phyloP scores from a whole-genome alignment of 2,329 filamentous ascomycete genomes.

The Penicillium sp. region DNA sequence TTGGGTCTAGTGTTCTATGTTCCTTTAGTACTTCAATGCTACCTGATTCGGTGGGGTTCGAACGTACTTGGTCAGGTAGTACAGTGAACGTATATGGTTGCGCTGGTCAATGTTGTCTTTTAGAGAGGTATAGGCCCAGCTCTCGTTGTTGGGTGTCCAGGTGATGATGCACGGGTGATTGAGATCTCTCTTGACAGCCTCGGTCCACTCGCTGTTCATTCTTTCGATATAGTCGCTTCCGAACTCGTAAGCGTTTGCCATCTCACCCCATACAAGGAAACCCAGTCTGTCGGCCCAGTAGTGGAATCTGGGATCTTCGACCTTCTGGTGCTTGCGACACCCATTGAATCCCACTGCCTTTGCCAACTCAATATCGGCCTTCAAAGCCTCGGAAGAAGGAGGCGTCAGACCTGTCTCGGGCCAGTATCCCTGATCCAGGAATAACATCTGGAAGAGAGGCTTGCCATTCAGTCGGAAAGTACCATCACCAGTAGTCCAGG shows the following conservation, averaged over 20 bases:
- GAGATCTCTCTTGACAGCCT: slow-evolving; percentile 59
- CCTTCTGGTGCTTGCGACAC: slow-evolving; percentile 63
- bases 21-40: not conserved
- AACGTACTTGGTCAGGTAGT: slow-evolving; percentile 59
- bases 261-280: slow-evolving; percentile 65
- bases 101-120: slow-evolving; percentile 55
- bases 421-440: slow-evolving; percentile 68
- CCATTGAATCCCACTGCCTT: slow-evolving; percentile 66
- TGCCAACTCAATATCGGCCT: slow-evolving; percentile 58
- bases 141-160: slow-evolving; percentile 64
- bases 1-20: slow-evolving; percentile 53
- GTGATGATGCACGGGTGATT: slow-evolving; percentile 62
- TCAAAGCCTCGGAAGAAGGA: slow-evolving; percentile 62
- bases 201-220: slow-evolving; percentile 62
- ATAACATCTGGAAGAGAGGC: slow-evolving; percentile 63
- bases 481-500: slow-evolving; percentile 56
- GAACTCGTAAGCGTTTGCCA: slow-evolving; percentile 64
- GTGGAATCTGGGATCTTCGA: slow-evolving; percentile 64
- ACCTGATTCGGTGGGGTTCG: not conserved
- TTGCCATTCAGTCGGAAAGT: slow-evolving; percentile 63
- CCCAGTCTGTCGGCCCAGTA: slow-evolving; percentile 63
- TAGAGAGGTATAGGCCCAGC: slow-evolving; percentile 60
- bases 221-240: slow-evolving; percentile 54
- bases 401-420: slow-evolving; percentile 63
- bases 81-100: slow-evolving; percentile 60